Base-by-base conservation (phyloP, 2,329 filamentous ascomycete genomes). In the Rachicladosporium sp. region DNA sequence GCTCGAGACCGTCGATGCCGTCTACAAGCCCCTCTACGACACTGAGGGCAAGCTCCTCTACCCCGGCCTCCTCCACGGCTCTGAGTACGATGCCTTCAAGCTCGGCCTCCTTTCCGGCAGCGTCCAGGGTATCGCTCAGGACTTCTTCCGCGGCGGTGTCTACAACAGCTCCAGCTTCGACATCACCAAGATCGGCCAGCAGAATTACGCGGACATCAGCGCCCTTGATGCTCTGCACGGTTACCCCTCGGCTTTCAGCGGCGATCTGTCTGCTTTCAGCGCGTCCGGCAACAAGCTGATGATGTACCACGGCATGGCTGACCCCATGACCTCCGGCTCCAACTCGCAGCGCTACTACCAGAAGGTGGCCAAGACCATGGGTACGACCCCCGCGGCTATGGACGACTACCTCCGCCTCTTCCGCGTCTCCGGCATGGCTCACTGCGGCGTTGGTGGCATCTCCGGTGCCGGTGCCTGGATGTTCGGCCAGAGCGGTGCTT, bases 61-160 rank as follows among this genome's bases (percentile, higher is more conserved):
- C 49, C 69, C 70, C 2, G 59, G 64, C n/a, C 63, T 73, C 51
- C 63, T 70, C 36, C 69, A 67, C 5, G 69, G 69, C 10, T 60
- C 61, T 10, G 66, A 70, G 46, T 46, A 63, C 6, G 45, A 56
- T 6, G 62, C 63, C 4, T 57, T 61, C 12, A 44, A 45, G 1
- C 44, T 65, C 49, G 48, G 55, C 6, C 46, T 67, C 8, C 63
- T 67, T 37, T 58, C 52, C 31, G 66, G 66, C 43, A 38, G 33
- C 3, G 56, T 65, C 2, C 70, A 68, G 47, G 45, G 50, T 2
- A 68, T 67, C 45, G 63, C 63, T 3, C 50, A 51, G 6, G 66
- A 70, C 49, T 73, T 67, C 68, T 69, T 67, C 56, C 59, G 58
- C 30, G 70, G 69, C 46, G 69, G 57, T 9, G 56, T 73, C 35